These are phyloP conservation scores for Phytophthora pinifolia DNA, from an alignment of 352 stramenopile genomes.

Conservation along the genomic window DNA sequence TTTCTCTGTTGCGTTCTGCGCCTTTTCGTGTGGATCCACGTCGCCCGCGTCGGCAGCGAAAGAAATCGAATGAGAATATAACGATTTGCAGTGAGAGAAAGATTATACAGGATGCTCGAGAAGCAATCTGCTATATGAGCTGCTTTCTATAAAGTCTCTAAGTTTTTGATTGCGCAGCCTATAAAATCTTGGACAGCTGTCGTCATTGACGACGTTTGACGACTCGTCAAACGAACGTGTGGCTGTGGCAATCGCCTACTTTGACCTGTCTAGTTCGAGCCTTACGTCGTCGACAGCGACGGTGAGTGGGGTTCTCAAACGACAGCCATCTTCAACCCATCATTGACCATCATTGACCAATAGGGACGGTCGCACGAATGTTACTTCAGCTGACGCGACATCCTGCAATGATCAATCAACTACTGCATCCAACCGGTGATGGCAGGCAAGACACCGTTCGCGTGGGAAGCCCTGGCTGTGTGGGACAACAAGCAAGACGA, in stretches of 20 bases:
- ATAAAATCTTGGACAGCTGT: too few relatives aligned
- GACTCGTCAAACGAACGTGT: too few relatives aligned
- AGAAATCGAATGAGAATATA: conserved; percentile 2
- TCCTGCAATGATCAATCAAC: conserved; percentile 2
- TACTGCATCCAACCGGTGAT: conserved; percentile 1
- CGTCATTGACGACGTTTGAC: too few relatives aligned
- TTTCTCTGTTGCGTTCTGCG: too few relatives aligned
- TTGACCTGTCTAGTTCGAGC: too few relatives aligned
- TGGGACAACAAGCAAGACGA: conserved; percentile 11
- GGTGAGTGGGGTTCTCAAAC: conserved; percentile 25
- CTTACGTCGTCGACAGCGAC: not conserved
- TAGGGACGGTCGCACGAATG: conserved; percentile 3
- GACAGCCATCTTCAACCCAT: conserved; percentile 15
- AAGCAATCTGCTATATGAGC: too few relatives aligned
- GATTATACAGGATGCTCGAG: too few relatives aligned
- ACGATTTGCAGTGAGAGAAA: not conserved
- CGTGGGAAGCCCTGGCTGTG: conserved; percentile 14
- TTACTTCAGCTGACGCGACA: conserved; percentile 6
- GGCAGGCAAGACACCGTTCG: conserved; percentile 9
- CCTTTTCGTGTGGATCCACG: conserved; percentile 9
- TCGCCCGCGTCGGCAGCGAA: conserved; percentile 16
- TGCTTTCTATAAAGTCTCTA: too few relatives aligned
- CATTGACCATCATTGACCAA: conserved; percentile 20
- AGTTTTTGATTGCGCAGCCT: too few relatives aligned
- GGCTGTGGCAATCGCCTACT: too few relatives aligned